These are phyloP conservation scores for Candolleomyces eurysporus DNA, from an alignment of 768 basidiomycete species.

Conservation along the genomic window DNA sequence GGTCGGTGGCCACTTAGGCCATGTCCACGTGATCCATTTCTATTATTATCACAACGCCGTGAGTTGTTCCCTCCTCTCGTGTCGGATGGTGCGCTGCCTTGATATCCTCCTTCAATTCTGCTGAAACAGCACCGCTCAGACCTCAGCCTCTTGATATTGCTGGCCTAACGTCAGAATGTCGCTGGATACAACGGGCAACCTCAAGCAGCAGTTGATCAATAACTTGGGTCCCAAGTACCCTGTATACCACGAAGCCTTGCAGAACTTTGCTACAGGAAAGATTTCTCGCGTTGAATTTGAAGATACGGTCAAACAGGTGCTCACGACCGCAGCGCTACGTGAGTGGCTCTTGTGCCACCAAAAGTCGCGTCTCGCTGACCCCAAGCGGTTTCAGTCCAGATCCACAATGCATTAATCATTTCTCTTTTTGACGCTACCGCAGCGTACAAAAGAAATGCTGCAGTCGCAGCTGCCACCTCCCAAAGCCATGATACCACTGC, in stretches of 20 bases:
- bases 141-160: not conserved
- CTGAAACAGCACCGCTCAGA: no score
- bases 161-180: conserved; percentile 50
- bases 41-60: no score
- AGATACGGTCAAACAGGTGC: conserved; percentile 57
- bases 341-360: conserved; percentile 5
- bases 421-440: conserved; percentile 78
- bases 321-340: conserved; percentile 58
- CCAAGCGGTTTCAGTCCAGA: conserved; percentile 48
- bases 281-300: conserved; percentile 78
- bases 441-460: conserved; percentile 50
- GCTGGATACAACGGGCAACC: conserved; percentile 68
- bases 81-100: no score
- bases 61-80: no score
- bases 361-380: conserved; percentile 10
- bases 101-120: no score
- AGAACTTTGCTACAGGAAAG: conserved; percentile 62
- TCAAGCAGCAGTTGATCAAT: conserved; percentile 64
- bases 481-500: conserved; percentile 32
- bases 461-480: not conserved
- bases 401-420: conserved; percentile 83
- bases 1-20: no score
- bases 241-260: conserved; percentile 62
- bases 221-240: conserved; percentile 61
- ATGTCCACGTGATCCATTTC: no score